These are phyloP conservation scores for Aspergillus sclerotiicarbonarius DNA, from an alignment of 495 filamentous ascomycete genomes.

Conservation along the genomic window DNA sequence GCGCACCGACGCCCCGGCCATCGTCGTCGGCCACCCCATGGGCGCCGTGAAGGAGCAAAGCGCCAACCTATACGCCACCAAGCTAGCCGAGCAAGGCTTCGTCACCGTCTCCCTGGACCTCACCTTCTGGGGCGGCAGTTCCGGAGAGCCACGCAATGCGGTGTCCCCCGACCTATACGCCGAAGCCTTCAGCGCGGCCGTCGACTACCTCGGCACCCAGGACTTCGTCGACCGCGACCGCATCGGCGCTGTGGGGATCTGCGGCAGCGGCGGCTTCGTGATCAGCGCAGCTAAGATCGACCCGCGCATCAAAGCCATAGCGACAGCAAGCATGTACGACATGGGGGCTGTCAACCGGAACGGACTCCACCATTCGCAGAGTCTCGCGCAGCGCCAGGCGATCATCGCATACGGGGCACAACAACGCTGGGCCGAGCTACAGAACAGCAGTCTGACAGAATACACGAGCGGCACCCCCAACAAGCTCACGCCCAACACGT, in stretches of 20 bases:
- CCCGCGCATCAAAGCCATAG: conserved; percentile 37
- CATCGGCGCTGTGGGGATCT: conserved; percentile 43
- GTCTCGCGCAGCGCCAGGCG: conserved; percentile 14
- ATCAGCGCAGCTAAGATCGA: conserved; percentile 42
- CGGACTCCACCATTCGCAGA: conserved; percentile 19
- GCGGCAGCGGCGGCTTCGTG: conserved; percentile 36
- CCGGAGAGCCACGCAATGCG: conserved; percentile 33
- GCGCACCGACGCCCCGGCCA: conserved; percentile 14
- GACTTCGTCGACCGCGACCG: conserved; percentile 32
- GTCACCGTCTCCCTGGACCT: conserved; percentile 34
- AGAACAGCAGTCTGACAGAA: conserved; percentile 15
- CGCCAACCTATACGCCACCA: conserved; percentile 33
- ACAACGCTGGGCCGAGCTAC: conserved; percentile 25
- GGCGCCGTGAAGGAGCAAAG: conserved; percentile 43
- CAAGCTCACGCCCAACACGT: conserved; percentile 16
- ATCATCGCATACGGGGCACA: conserved; percentile 17
- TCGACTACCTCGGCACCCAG: conserved; percentile 35
- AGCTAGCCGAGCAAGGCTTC: conserved; percentile 39
- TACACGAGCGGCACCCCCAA: conserved; percentile 20
- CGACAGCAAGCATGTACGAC: conserved; percentile 32
- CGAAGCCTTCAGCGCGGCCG: conserved; percentile 38
- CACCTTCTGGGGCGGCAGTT: conserved; percentile 35
- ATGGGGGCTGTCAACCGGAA: conserved; percentile 27
- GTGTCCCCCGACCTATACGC: conserved; percentile 37
- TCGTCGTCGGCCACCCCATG: conserved; percentile 34